These are phyloP conservation scores for Venturiaceae sp. DNA, from an alignment of 2,329 filamentous ascomycete species.

Conservation along the genomic window DNA sequence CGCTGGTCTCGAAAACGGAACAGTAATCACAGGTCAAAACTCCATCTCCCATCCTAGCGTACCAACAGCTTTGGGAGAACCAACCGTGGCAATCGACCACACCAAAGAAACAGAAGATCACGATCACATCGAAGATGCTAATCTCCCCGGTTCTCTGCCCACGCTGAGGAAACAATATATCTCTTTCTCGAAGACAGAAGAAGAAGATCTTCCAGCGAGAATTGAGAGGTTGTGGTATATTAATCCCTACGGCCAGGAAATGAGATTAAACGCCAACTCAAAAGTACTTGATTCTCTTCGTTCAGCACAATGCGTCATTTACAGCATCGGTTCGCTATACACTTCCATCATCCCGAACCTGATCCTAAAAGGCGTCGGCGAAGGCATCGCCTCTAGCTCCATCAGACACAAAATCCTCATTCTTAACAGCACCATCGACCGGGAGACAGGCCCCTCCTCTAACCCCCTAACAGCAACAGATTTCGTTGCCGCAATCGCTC, in stretches of 20 bases:
- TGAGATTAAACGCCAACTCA: conserved; percentile 73
- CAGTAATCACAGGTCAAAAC: conserved; percentile 81
- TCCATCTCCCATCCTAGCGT: conserved; percentile 78
- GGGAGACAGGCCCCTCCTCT: conserved; percentile 68
- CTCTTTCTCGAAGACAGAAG: conserved; percentile 63
- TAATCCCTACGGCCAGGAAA: conserved; percentile 96
- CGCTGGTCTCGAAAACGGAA: conserved; percentile 66
- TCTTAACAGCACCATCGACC: conserved; percentile 72
- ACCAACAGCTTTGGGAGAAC: conserved; percentile 39
- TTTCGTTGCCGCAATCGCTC: conserved; percentile 71
- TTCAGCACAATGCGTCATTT: conserved; percentile 61
- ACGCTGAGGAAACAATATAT: conserved; percentile 74
- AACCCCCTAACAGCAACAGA: conserved; percentile 63
- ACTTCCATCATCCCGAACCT: conserved; percentile 80
- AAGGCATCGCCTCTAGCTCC: conserved; percentile 44
- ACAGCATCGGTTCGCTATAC: conserved; percentile 89
- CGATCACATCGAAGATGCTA: conserved; percentile 67
- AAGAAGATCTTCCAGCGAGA: conserved; percentile 65
- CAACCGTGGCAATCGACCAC: conserved; percentile 12
- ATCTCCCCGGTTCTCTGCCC: conserved; percentile 71
- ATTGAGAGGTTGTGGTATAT: conserved; percentile 92
- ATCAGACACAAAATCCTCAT: conserved; percentile 69
- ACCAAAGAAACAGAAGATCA: conserved; percentile 40
- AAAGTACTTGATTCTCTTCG: conserved; percentile 63
- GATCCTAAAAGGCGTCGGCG: conserved; percentile 66